phyloP scores from a whole-genome alignment of 257 asterid genomes.

The Ocimum tenuiflorum region DNA sequence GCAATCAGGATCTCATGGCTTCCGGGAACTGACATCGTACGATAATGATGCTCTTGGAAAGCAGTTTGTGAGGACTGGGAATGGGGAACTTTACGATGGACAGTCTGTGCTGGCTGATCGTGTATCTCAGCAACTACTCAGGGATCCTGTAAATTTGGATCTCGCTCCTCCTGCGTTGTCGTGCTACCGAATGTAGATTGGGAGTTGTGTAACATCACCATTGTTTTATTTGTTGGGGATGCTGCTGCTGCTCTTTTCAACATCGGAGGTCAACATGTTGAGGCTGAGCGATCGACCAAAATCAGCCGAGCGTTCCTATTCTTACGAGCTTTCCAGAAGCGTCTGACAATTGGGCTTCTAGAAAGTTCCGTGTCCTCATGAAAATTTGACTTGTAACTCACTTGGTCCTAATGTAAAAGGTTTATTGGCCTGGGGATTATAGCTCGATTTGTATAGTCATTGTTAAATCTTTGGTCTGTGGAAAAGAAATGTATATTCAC shows the following conservation, averaged over 20 bases:
- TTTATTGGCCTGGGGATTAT: conserved; percentile 28
- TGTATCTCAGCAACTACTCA: conserved; percentile 63
- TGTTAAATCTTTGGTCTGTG: conserved; percentile 28
- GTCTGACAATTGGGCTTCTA: conserved; percentile 23
- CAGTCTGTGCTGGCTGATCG: conserved; percentile 73
- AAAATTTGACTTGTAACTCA: conserved; percentile 26
- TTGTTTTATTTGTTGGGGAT: conserved; percentile 27
- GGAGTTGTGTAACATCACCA: conserved; percentile 15
- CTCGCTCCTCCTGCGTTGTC: conserved; percentile 44
- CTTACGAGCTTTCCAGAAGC: conserved; percentile 15
- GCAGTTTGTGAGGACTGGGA: conserved; percentile 43
- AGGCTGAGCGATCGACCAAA: neutral
- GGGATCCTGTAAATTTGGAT: conserved; percentile 55
- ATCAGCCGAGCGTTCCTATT: neutral
- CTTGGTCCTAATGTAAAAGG: conserved; percentile 19
- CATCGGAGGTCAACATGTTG: neutral
- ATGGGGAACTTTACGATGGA: conserved; percentile 50
- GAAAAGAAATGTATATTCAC: conserved; percentile 41
- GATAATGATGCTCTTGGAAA: conserved; percentile 50
- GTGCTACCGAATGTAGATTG: conserved; percentile 34
- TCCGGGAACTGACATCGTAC: conserved; percentile 47
- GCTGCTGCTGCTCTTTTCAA: conserved; percentile 24
- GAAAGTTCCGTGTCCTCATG: conserved; percentile 27
- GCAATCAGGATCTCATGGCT: conserved; percentile 55
- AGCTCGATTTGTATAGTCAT: conserved; percentile 45